Conservation (phyloP, 805 yeast species). For the Wickerhamomyces bovis region DNA sequence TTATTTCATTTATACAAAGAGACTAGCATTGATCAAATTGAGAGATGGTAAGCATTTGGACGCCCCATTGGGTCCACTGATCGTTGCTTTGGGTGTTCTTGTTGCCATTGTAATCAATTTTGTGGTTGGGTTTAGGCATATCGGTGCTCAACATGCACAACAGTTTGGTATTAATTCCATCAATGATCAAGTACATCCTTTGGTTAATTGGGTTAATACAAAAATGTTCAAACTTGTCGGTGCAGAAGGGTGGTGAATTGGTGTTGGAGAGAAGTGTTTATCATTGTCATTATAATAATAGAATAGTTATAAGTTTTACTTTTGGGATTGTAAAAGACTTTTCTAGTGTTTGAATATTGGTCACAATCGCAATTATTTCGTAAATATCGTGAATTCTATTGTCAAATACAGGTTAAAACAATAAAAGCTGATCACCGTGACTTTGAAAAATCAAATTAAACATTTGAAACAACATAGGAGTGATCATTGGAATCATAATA, state of each 20-base stretch:
- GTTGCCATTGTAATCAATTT: constrained; percentile 68
- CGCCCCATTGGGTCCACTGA: constrained; percentile 82
- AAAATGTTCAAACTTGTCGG: constrained; percentile 29
- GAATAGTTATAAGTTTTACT: too few species aligned
- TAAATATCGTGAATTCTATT: too few species aligned
- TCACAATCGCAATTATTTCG: too few species aligned
- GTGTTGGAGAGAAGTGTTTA: too few species aligned
- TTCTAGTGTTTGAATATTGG: too few species aligned
- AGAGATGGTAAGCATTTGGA: constrained; percentile 87
- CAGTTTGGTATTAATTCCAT: background rate
- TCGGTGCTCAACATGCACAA: constrained; percentile 19
- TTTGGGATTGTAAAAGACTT: too few species aligned
- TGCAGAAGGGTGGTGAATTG: constrained; percentile 13
- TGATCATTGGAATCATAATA: too few species aligned
- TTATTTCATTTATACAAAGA: constrained; percentile 62
- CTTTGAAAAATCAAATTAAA: too few species aligned
- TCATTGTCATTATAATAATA: too few species aligned
- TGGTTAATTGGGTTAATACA: constrained; percentile 25
- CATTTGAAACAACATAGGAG: too few species aligned
- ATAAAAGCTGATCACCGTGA: too few species aligned
- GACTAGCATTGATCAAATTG: constrained; percentile 67
- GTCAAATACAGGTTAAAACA: too few species aligned
- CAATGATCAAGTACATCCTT: constrained; percentile 14
- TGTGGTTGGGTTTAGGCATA: constrained; percentile 50
- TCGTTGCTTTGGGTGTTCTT: constrained; percentile 65